Base-by-base conservation (phyloP, 495 filamentous ascomycete genomes). In the Xylaria acuta region DNA sequence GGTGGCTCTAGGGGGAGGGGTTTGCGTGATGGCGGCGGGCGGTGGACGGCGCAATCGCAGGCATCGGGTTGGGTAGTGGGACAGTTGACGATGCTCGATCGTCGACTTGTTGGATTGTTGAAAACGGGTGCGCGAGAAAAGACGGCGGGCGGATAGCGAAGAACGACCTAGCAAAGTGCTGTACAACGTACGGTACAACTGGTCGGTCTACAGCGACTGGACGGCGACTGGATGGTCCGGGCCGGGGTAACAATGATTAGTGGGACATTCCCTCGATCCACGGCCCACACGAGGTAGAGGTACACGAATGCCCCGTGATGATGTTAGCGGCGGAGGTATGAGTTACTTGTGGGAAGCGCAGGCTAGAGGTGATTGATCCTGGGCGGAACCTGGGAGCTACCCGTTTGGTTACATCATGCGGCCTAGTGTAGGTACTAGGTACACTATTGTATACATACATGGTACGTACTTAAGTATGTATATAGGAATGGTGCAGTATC, bases 11-110 rank as follows among this genome's bases (percentile, higher is more conserved):
- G 59, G 47, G 18, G 32, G 59, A 54, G 34, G 47, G 69, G 36
- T 30, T 22, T 16, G 56, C 12, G 49, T 54, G 36, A 40, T 47
- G 56, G 41, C 20, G 54, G 30, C 54, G 25, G 43, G 30, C 11
- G 6, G 51, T 32, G 38, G 38, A 60, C 60, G 49, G 70, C 53
- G 70, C 70, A 67, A 72, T 72, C 70, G 63, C 63, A 59, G 22
- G 36, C 69, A 70, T 62, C 38, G 43, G 45, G 45, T 56, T 41
- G 32, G 34, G 66, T 11, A 40, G 60, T 51, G 47, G 69, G 22
- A 71, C 51, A 41, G 34, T 36, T 22, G 59, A 56, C 58, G 58
- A 47, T 71, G 34, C 51, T 64, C 6, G 59, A 34, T 49, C 68
- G 68, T 51, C 68, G 56, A 22, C 22, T 45, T 53, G 30, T 38